phyloP scores from a whole-genome alignment of 495 filamentous ascomycete genomes.

The Glarea lozoyensis region DNA sequence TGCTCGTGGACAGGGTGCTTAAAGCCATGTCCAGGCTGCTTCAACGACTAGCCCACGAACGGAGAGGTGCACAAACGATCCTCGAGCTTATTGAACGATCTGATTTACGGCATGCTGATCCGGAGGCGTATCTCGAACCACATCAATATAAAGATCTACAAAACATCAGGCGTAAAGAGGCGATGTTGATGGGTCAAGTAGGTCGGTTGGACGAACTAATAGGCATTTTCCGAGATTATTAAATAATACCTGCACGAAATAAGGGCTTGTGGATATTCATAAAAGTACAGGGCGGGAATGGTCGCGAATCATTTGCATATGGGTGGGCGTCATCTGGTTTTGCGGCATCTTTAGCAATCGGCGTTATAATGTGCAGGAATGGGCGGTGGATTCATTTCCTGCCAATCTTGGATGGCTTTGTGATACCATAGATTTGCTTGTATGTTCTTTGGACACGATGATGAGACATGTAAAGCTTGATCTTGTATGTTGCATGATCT shows the following conservation, averaged over 20 bases:
- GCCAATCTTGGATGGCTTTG: conserved; percentile 1
- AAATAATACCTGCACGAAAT: no score
- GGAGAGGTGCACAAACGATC: conserved; percentile 53
- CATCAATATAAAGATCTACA: conserved; percentile 57
- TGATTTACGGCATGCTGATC: conserved; percentile 71
- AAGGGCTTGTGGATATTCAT: no score
- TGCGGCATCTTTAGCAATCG: conserved; percentile 13
- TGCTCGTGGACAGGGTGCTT: conserved; percentile 68
- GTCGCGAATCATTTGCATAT: conserved; percentile 11
- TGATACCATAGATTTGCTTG: conserved; percentile 9
- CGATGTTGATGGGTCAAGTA: conserved; percentile 66
- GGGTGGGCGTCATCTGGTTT: conserved; percentile 10
- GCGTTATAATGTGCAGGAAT: conserved; percentile 6
- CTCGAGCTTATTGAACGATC: conserved; percentile 69
- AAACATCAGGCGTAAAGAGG: conserved; percentile 63
- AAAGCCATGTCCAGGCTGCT: conserved; percentile 81
- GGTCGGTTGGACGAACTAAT: conserved; percentile 76
- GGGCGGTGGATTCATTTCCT: not conserved
- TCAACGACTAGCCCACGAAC: conserved; percentile 66
- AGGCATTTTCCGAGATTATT: conserved; percentile 68
- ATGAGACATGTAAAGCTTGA: no score
- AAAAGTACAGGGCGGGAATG: no score
- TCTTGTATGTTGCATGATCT: no score
- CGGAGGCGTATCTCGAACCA: conserved; percentile 58
- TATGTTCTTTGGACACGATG: not conserved